A percentile compares a stretch with the other conserved stretches of the same genome.
These are phyloP conservation scores for Dysphania ambrosioides DNA, from an alignment of 148 eudicot species.

Conservation along the genomic window DNA sequence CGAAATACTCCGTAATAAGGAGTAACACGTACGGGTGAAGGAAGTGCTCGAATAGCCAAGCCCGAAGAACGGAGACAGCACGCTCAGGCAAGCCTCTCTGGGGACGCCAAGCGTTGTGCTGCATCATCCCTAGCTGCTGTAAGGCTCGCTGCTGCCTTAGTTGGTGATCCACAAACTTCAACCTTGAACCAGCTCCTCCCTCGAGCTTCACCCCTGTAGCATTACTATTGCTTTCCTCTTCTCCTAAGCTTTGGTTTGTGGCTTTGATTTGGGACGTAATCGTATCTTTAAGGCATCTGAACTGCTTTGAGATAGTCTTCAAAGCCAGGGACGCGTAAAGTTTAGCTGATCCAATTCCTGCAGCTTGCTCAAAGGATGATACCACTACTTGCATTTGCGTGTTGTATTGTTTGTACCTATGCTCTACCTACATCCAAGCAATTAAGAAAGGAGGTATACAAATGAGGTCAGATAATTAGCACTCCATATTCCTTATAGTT, in stretches of 20 bases:
- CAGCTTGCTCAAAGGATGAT: slow-evolving; percentile 50
- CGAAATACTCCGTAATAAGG: no score
- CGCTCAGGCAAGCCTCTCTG: slow-evolving; percentile 73
- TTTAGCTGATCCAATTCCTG: slow-evolving; percentile 52
- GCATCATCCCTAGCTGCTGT: slow-evolving; percentile 77
- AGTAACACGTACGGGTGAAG: slow-evolving; percentile 66
- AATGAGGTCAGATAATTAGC: neutral
- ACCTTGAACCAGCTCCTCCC: slow-evolving; percentile 37
- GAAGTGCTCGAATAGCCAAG: slow-evolving; percentile 83
- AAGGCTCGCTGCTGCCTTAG: slow-evolving; percentile 60
- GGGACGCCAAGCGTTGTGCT: slow-evolving; percentile 83
- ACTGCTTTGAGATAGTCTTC: slow-evolving; percentile 57
- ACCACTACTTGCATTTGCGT: slow-evolving; percentile 54
- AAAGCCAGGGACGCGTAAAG: slow-evolving; percentile 54
- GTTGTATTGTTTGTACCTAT: slow-evolving; percentile 68
- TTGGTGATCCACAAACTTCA: slow-evolving; percentile 63
- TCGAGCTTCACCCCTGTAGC: slow-evolving; percentile 30
- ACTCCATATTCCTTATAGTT: no score
- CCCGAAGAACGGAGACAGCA: slow-evolving; percentile 73
- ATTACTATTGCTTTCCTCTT: slow-evolving; percentile 37
- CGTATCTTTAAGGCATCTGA: slow-evolving; percentile 52
- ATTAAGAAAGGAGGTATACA: no score
- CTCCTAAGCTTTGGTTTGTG: slow-evolving; percentile 53
- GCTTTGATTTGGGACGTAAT: slow-evolving; percentile 47
- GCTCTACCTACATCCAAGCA: slow-evolving; percentile 45